Evolutionary conservation across 495 filamentous ascomycete genomes (phyloP).

Genomic region (Umbilicaria muhlenbergii): DNA sequence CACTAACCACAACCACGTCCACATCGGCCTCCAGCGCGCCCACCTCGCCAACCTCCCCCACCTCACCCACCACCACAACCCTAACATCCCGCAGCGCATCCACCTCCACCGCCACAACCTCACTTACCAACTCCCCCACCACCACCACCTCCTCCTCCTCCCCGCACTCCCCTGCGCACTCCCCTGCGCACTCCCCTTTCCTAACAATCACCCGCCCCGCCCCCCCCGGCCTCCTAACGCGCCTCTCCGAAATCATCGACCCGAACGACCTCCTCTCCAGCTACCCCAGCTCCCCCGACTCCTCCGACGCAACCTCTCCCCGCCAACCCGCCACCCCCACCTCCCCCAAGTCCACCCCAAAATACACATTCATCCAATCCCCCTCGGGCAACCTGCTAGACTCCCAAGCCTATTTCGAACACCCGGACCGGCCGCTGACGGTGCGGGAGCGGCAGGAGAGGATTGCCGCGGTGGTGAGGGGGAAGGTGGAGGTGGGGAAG

Average conservation of each 20-base stretch:
- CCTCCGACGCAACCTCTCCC: neutral
- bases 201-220: slow-evolving; percentile 15
- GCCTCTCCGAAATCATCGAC: slow-evolving; percentile 20
- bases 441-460: slow-evolving; percentile 19
- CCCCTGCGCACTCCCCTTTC: no score
- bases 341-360: neutral
- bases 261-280: slow-evolving; percentile 11
- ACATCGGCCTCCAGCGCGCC: no score
- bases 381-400: slow-evolving; percentile 16
- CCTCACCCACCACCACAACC: neutral
- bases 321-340: neutral
- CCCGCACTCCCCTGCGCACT: neutral
- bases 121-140: neutral
- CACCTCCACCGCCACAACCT: neutral
- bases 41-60: no score
- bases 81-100: slow-evolving; percentile 1
- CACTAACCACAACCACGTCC: no score
- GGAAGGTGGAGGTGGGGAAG: neutral
- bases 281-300: neutral
- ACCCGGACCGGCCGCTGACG: slow-evolving; percentile 17
- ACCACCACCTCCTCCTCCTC: no score
- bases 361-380: slow-evolving; percentile 10
- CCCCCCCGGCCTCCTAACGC: slow-evolving; percentile 11
- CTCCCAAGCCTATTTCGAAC: slow-evolving; percentile 10
- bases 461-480: slow-evolving; percentile 6